Evolutionary conservation across 2,329 filamentous ascomycete species (phyloP), one percentile per base, ranked within the genome.

Genomic region (Proliferodiscus dingleyae): DNA sequence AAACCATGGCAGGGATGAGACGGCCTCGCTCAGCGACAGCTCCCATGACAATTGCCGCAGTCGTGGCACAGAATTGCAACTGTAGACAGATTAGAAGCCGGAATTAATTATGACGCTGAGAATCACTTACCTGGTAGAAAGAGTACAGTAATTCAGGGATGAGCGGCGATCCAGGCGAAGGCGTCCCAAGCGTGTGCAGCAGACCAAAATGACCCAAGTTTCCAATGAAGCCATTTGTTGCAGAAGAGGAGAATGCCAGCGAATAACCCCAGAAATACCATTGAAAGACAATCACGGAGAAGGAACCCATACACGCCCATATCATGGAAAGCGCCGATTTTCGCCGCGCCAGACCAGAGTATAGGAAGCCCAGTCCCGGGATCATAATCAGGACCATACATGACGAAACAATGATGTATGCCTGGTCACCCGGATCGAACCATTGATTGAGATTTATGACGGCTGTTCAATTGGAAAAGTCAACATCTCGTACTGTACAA

Each of bases 201-300:
- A 98, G 76, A 51, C 89, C 93, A 60, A 97, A 95, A 67, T 94
- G 87, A 58, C 83, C 77, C 45, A 98, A 71, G 66, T 97, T 81
- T 45, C 93, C 93, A 63, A 98, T 97, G 71, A 87, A 97, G 43
- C 87, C 85, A 70, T 87, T 96, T 56, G 80, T 89, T 4, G 84
- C 87, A 11, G 81, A 81, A 34, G 78, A 75, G 62, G 87, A 93
- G 70, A 97, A 96, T 42, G 91, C 90, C 51, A 98, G 75, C 11
- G 91, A 95, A 69, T 95, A 98, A 29, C 93, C 93, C 91, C 93
- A 97, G 68, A 98, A 96, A 64, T 96, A 97, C 93, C 93, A 98
- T 72, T 98, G 93, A 73, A 98, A 96, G 46, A 87, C 85, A 66
- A 96, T 77, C 64, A 97, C 83, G 38, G 87, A 90, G 64, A 86